A percentile compares a stretch with the other conserved stretches of the same genome.
Conservation (phyloP, 768 basidiomycete genomes). For the Cystobasidium ongulense region DNA sequence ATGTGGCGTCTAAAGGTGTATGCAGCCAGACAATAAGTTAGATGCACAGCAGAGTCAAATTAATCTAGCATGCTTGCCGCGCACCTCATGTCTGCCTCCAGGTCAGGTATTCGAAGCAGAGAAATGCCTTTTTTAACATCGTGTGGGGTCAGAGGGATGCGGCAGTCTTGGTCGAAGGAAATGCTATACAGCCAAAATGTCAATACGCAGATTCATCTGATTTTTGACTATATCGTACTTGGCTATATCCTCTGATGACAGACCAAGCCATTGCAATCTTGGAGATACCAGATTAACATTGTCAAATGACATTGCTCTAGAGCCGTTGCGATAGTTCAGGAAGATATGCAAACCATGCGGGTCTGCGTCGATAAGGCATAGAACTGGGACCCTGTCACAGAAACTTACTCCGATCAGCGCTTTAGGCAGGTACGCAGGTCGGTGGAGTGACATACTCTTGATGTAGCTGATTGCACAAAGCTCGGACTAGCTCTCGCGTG, state of each 20-base stretch:
- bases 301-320: slow-evolving; percentile 62
- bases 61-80: no score
- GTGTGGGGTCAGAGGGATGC: neutral
- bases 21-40: neutral
- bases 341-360: slow-evolving; percentile 88
- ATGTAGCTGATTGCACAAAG: slow-evolving; percentile 61
- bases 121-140: slow-evolving; percentile 17
- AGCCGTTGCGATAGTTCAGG: slow-evolving; percentile 77
- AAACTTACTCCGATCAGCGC: neutral
- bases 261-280: slow-evolving; percentile 70
- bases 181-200: neutral
- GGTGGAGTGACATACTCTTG: slow-evolving; percentile 49
- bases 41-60: neutral
- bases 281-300: slow-evolving; percentile 58
- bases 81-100: slow-evolving; percentile 65
- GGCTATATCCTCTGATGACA: slow-evolving; percentile 61
- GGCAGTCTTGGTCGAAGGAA: neutral
- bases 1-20: slow-evolving; percentile 61
- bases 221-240: slow-evolving; percentile 50
- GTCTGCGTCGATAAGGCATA: slow-evolving; percentile 79
- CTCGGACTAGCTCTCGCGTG: slow-evolving; percentile 72
- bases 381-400: slow-evolving; percentile 63
- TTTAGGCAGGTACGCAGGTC: neutral
- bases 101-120: neutral
- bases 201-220: neutral